Evolutionary conservation across 345 rosid genomes (phyloP).

Genomic region (Melaleuca alternifolia): DNA sequence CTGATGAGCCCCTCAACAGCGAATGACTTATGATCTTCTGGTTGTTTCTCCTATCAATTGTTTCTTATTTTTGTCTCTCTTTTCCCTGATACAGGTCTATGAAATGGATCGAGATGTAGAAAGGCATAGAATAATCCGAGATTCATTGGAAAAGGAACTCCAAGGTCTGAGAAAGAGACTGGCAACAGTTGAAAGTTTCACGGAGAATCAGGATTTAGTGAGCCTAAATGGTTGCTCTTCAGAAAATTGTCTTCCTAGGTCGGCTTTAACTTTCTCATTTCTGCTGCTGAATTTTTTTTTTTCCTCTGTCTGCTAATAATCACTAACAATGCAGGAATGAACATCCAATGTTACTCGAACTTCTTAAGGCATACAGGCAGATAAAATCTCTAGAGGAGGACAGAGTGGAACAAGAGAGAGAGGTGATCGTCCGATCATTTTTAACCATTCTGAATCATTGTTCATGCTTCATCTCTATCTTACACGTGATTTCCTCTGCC

Average conservation of each 20-base stretch:
- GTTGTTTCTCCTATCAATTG: neutral
- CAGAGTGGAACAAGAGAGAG: slow-evolving; percentile 46
- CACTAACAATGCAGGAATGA: slow-evolving; percentile 19
- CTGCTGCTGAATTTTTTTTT: neutral
- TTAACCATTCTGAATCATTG: neutral
- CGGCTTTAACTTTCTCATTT: slow-evolving; percentile 1
- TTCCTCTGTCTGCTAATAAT: neutral
- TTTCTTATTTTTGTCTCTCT: neutral
- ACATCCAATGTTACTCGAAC: slow-evolving; percentile 27
- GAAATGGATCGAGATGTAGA: slow-evolving; percentile 87
- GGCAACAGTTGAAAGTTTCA: slow-evolving; percentile 47
- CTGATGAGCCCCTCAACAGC: neutral
- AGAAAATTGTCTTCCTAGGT: slow-evolving; percentile 47
- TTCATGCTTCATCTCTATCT: neutral
- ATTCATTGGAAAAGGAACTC: slow-evolving; percentile 69
- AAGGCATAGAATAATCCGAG: slow-evolving; percentile 54
- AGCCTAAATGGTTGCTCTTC: slow-evolving; percentile 13
- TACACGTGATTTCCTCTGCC: neutral
- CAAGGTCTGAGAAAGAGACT: slow-evolving; percentile 56
- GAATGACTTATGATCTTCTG: neutral
- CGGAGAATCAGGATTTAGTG: slow-evolving; percentile 27
- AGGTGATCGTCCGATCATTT: slow-evolving; percentile 33
- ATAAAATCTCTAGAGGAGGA: slow-evolving; percentile 46
- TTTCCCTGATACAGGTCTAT: slow-evolving; percentile 40
- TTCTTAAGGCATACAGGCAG: slow-evolving; percentile 35